Conservation (phyloP, 1,284 basidiomycete genomes). For the Prillingera fragicola region DNA sequence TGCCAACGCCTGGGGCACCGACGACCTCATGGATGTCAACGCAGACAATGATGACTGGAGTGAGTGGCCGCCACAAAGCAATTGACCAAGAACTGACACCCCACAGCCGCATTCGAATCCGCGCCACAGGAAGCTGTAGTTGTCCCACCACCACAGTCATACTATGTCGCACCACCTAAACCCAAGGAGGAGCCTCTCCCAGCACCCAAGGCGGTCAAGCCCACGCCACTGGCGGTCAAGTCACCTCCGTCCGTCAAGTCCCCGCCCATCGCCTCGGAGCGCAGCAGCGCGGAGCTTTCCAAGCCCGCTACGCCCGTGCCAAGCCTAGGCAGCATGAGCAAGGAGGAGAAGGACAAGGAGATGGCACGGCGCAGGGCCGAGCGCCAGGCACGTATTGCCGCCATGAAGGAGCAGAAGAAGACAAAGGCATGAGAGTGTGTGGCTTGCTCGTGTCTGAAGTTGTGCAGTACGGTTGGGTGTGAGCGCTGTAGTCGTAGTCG, state of each 20-base stretch:
- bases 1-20: slow-evolving; percentile 60
- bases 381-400: slow-evolving; percentile 56
- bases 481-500: too few species aligned
- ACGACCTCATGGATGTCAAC: slow-evolving; percentile 81
- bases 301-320: slow-evolving; percentile 13
- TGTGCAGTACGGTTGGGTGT: too few species aligned
- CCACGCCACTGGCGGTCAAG: neutral
- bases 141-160: slow-evolving; percentile 35
- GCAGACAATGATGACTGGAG: slow-evolving; percentile 82
- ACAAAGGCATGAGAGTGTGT: too few species aligned
- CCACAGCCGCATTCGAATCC: slow-evolving; percentile 71
- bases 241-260: slow-evolving; percentile 5
- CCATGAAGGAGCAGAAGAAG: slow-evolving; percentile 47
- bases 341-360: slow-evolving; percentile 82
- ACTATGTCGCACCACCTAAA: slow-evolving; percentile 24
- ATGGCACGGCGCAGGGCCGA: slow-evolving; percentile 84
- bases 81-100: neutral
- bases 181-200: too few species aligned
- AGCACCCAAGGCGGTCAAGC: slow-evolving; percentile 18
- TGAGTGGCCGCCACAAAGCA: slow-evolving; percentile 46
- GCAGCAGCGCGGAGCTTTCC: slow-evolving; percentile 2
- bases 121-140: slow-evolving; percentile 50
- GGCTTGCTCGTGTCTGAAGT: too few species aligned
- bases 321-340: slow-evolving; percentile 55
- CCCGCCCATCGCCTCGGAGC: slow-evolving; percentile 8